Conservation (phyloP, 2,329 filamentous ascomycete species). For the Anthostomella pinea region DNA sequence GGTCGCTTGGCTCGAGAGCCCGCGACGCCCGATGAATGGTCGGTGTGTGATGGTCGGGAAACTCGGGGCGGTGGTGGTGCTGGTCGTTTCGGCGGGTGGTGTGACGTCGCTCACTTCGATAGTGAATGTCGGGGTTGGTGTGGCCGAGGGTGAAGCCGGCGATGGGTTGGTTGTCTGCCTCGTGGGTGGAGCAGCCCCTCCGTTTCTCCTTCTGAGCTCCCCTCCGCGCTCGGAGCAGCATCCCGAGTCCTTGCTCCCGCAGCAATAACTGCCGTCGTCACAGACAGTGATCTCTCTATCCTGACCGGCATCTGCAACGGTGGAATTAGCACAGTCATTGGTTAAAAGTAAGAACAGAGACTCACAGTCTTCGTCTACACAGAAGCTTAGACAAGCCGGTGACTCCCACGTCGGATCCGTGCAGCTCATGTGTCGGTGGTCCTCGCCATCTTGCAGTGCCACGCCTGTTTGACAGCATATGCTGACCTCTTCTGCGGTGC, state of each 20-base stretch:
- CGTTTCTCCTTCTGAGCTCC: not conserved
- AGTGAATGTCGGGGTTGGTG: not conserved
- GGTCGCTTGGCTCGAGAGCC: not conserved
- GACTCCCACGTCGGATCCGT: slow-evolving; percentile 5
- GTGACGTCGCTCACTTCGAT: too few species aligned
- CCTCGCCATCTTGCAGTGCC: too few species aligned
- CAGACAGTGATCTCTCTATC: slow-evolving; percentile 3
- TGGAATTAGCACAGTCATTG: not conserved
- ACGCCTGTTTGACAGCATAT: too few species aligned
- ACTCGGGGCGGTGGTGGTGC: not conserved
- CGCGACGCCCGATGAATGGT: not conserved
- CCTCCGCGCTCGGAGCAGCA: slow-evolving; percentile 1
- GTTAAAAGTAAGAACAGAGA: not conserved
- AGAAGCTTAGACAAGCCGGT: slow-evolving; percentile 2
- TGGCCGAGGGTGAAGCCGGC: not conserved
- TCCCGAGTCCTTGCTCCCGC: not conserved
- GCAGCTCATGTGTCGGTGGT: slow-evolving; percentile 1
- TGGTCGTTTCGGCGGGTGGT: not conserved
- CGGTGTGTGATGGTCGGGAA: not conserved
- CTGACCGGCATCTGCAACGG: not conserved
- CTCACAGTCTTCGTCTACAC: not conserved
- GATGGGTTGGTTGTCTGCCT: too few species aligned
- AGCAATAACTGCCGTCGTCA: slow-evolving; percentile 4
- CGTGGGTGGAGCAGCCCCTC: too few species aligned
- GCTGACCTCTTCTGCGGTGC: slow-evolving; percentile 7